Conservation (phyloP, 2,329 filamentous ascomycete species). For the Macrophomina tecta region DNA sequence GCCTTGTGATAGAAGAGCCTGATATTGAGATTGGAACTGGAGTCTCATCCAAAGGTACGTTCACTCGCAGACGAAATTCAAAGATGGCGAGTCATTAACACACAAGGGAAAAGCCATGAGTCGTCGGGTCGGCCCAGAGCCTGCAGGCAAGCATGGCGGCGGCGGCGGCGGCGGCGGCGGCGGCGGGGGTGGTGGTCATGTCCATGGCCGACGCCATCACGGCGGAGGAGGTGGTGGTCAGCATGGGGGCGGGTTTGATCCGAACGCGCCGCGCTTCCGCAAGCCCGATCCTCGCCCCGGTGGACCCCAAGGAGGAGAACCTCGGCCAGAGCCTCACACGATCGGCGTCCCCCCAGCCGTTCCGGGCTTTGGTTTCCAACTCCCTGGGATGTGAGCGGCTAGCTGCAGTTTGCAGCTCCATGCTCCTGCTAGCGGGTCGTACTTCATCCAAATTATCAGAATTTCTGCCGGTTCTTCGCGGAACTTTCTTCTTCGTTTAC, state of each 20-base stretch:
- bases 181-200: background rate
- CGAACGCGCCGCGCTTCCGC: constrained; percentile 36
- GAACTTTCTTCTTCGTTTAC: background rate
- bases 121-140: constrained; percentile 28
- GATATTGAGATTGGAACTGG: constrained; percentile 98
- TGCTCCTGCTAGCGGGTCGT: background rate
- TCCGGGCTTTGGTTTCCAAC: constrained; percentile 61
- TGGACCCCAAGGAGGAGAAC: constrained; percentile 35
- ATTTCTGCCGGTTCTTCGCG: background rate
- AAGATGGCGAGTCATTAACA: constrained; percentile 34
- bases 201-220: constrained; percentile 12
- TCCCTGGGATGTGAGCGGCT: constrained; percentile 36
- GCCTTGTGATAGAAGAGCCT: constrained; percentile 92
- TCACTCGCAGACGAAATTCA: constrained; percentile 30
- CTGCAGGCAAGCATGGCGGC: constrained; percentile 26
- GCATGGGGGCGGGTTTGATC: constrained; percentile 32
- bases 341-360: constrained; percentile 61
- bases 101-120: constrained; percentile 16
- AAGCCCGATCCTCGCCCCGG: constrained; percentile 35
- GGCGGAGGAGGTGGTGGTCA: constrained; percentile 16
- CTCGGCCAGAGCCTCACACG: constrained; percentile 45
- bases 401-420: background rate
- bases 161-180: no score
- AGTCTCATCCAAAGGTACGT: constrained; percentile 79
- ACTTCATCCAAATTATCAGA: background rate